Evolutionary conservation across 306 rosid genomes (phyloP).

Genomic region (Medicago ruthenica): DNA sequence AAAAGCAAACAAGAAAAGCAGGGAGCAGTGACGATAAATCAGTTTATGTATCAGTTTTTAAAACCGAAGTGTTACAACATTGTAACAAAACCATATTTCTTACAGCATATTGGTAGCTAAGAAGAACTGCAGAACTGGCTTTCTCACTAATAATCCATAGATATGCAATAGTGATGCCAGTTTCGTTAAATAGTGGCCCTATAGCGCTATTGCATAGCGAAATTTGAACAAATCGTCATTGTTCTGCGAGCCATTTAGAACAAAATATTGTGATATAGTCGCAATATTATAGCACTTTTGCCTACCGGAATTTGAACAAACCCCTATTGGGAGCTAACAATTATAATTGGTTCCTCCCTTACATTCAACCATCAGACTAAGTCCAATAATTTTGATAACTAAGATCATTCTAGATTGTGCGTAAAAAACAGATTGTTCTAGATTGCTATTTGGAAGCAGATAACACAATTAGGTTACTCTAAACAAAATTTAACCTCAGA

Average conservation of each 20-base stretch:
- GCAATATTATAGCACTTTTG: too few relatives aligned
- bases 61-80: conserved; percentile 11
- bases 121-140: not conserved
- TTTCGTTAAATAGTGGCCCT: too few relatives aligned
- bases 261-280: too few relatives aligned
- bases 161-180: not conserved
- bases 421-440: not conserved
- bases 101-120: conserved; percentile 6
- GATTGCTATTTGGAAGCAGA: conserved; percentile 22
- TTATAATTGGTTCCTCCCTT: conserved; percentile 18
- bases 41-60: conserved; percentile 22
- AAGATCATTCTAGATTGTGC: not conserved
- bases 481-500: conserved; percentile 14
- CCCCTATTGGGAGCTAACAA: conserved; percentile 5
- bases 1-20: conserved; percentile 31
- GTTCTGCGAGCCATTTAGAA: too few relatives aligned
- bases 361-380: conserved; percentile 31
- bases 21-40: conserved; percentile 18
- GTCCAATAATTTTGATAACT: conserved; percentile 18
- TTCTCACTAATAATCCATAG: conserved; percentile 12
- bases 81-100: conserved; percentile 34
- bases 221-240: too few relatives aligned
- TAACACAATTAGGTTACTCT: conserved; percentile 14
- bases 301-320: too few relatives aligned
- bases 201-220: too few relatives aligned